These are phyloP conservation scores for Sporormia fimetaria DNA, from an alignment of 495 filamentous ascomycete genomes.

Conservation along the genomic window DNA sequence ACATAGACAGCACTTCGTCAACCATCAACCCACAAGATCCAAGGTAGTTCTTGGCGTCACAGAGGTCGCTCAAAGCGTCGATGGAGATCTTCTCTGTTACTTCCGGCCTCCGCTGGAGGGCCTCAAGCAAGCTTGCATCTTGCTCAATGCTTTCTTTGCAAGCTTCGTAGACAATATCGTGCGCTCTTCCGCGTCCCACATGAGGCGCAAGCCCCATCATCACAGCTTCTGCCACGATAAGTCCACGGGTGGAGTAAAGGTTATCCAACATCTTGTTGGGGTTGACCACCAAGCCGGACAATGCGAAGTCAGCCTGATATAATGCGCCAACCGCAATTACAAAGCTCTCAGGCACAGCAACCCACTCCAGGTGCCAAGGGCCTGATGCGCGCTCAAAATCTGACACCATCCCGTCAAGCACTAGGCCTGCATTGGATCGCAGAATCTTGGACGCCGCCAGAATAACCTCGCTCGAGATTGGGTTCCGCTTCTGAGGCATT, in stretches of 20 bases:
- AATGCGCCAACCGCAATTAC: slow-evolving; percentile 41
- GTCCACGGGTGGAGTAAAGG: slow-evolving; percentile 37
- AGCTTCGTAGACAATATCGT: slow-evolving; percentile 46
- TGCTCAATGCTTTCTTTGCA: slow-evolving; percentile 41
- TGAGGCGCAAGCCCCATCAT: slow-evolving; percentile 46
- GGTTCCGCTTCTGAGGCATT: slow-evolving; percentile 48
- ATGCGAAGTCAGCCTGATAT: slow-evolving; percentile 39
- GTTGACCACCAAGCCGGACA: slow-evolving; percentile 41
- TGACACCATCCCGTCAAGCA: slow-evolving; percentile 43
- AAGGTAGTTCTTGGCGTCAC: slow-evolving; percentile 42
- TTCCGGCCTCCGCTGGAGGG: slow-evolving; percentile 33
- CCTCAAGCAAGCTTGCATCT: slow-evolving; percentile 34
- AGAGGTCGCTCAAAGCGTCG: slow-evolving; percentile 34
- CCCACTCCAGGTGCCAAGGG: slow-evolving; percentile 46
- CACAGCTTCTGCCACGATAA: slow-evolving; percentile 46
- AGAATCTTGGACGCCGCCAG: slow-evolving; percentile 42
- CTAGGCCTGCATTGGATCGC: slow-evolving; percentile 39
- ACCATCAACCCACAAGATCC: slow-evolving; percentile 41
- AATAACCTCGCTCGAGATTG: slow-evolving; percentile 44
- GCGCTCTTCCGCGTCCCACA: slow-evolving; percentile 39
- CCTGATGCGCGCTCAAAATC: slow-evolving; percentile 45
- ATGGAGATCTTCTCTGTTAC: slow-evolving; percentile 35
- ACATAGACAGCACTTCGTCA: slow-evolving; percentile 38
- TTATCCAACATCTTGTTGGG: slow-evolving; percentile 38
- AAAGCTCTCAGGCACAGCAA: slow-evolving; percentile 43